Conservation (phyloP, 495 filamentous ascomycete species). For the Corynascus novoguineensis region DNA sequence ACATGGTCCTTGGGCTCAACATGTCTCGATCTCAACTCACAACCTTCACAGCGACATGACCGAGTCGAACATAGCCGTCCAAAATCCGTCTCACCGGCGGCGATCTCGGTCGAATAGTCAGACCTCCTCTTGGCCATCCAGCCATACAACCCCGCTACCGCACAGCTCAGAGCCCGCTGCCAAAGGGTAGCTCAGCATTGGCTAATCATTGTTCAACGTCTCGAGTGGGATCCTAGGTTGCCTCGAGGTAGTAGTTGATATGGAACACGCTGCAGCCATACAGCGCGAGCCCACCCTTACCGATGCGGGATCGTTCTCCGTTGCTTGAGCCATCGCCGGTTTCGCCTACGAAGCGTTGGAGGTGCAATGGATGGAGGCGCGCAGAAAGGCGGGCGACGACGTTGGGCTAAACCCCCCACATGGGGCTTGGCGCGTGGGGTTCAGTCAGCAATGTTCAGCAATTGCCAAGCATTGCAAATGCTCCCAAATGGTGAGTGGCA, state of each 20-base stretch:
- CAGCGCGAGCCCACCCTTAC: neutral
- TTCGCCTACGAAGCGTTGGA: neutral
- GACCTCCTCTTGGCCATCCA: neutral
- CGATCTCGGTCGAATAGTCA: neutral
- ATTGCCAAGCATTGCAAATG: constrained; percentile 1
- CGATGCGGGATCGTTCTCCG: neutral
- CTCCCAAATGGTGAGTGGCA: neutral
- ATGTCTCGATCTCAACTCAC: neutral
- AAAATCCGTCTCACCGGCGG: neutral
- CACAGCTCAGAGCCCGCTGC: neutral
- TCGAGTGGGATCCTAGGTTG: neutral
- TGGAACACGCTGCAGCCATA: neutral
- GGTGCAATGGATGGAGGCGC: too few species aligned
- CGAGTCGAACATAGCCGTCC: neutral
- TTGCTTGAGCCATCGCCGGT: neutral
- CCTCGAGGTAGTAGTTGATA: neutral
- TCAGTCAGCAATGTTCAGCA: neutral
- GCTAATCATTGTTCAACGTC: neutral
- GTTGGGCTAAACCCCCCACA: neutral
- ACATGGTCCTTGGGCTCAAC: neutral
- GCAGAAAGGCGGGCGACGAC: constrained; percentile 1
- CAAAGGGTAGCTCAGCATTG: constrained; percentile 2
- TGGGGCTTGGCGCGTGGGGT: neutral
- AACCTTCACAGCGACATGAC: neutral
- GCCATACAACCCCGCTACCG: neutral